Conservation (phyloP, 768 basidiomycete species). For the Trametes villosa region DNA sequence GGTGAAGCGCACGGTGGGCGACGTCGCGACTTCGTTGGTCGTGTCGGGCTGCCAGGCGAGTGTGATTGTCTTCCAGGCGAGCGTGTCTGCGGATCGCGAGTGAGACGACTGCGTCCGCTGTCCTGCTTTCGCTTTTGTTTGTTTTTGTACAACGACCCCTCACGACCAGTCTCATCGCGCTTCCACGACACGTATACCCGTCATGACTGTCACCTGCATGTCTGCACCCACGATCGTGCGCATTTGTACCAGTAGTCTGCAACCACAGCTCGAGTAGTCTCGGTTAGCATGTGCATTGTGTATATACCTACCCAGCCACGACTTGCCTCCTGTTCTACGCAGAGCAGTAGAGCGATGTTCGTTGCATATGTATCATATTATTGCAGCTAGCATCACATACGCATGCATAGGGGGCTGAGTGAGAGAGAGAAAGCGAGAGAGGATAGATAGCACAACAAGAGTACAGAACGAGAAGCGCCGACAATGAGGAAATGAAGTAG, state of each 20-base stretch:
- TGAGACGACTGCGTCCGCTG: not conserved
- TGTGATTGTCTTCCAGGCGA: constrained; percentile 71
- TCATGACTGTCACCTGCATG: not conserved
- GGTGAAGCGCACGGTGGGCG: constrained; percentile 83
- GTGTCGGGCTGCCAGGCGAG: constrained; percentile 60
- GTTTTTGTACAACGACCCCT: not conserved
- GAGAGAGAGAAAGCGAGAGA: constrained; percentile 4
- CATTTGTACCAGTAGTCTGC: constrained; percentile 17
- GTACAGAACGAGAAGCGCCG: constrained; percentile 10
- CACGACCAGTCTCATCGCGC: not conserved
- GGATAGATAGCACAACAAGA: constrained; percentile 24
- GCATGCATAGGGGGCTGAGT: constrained; percentile 1
- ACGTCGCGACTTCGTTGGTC: constrained; percentile 79
- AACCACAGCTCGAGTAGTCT: constrained; percentile 1
- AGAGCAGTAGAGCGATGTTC: not conserved
- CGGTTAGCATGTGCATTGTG: not conserved
- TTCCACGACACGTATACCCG: not conserved
- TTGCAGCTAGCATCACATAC: not conserved
- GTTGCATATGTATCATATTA: constrained; percentile 18
- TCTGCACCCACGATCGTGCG: not conserved
- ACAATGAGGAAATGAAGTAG: not conserved
- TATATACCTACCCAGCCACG: not conserved
- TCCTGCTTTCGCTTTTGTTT: not conserved
- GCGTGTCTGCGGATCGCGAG: constrained; percentile 11
- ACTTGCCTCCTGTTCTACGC: not conserved